phyloP scores from a whole-genome alignment of 768 basidiomycete species.

The Trametes punicea region DNA sequence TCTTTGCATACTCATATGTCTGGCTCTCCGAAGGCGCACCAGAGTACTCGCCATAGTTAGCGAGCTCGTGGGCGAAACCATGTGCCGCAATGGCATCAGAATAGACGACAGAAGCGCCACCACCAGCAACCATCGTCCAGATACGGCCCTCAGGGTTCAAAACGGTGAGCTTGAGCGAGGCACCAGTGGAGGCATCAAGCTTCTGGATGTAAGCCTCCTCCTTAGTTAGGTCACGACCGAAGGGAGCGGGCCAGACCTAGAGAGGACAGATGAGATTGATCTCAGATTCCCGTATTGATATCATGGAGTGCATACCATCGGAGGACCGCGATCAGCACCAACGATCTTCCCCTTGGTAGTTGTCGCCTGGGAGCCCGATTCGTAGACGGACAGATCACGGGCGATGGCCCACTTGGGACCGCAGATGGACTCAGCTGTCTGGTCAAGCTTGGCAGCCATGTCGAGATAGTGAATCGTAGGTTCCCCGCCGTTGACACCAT shows the following conservation, averaged over 20 bases:
- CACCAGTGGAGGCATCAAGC: conserved; percentile 94
- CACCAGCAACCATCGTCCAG: conserved; percentile 99
- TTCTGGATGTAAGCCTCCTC: conserved; percentile 99
- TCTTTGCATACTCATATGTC: conserved; percentile 99
- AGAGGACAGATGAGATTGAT: too few relatives aligned
- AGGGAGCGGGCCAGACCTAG: conserved; percentile 85
- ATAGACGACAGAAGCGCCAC: conserved; percentile 74
- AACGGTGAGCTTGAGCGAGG: conserved; percentile 96
- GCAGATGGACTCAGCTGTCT: conserved; percentile 97
- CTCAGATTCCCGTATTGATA: conserved; percentile 11
- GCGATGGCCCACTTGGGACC: conserved; percentile 99
- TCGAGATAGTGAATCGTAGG: conserved; percentile 93
- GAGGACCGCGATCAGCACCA: conserved; percentile 91
- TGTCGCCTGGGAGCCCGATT: conserved; percentile 42
- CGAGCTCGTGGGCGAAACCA: conserved; percentile 95
- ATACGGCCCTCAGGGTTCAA: conserved; percentile 92
- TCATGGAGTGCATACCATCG: conserved; percentile 65
- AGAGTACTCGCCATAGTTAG: conserved; percentile 99
- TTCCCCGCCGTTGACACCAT: conserved; percentile 64
- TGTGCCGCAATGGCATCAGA: conserved; percentile 84
- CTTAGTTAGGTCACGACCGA: conserved; percentile 96
- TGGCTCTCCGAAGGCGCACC: conserved; percentile 98
- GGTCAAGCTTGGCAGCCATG: conserved; percentile 99
- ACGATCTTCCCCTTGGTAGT: conserved; percentile 47
- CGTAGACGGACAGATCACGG: conserved; percentile 79